Percentiles rank a stretch among this genome's conserved stretches.
phyloP scores from a whole-genome alignment of 1,139 yeast species.

The Pichia sp. region DNA sequence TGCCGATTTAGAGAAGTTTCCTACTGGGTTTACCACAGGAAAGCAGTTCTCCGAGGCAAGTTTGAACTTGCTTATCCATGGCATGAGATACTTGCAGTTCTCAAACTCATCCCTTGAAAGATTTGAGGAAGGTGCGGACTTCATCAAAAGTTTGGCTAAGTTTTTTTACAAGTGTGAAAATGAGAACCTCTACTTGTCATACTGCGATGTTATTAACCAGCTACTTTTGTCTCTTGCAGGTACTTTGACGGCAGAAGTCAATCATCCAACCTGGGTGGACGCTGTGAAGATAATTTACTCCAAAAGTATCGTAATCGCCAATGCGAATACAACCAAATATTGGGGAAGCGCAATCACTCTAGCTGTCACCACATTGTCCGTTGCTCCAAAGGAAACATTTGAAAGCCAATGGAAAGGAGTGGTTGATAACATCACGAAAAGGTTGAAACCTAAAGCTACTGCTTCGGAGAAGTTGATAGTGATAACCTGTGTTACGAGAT shows the following conservation, averaged over 20 bases:
- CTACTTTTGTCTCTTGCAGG: constrained; percentile 80
- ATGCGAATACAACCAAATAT: constrained; percentile 39
- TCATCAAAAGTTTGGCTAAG: constrained; percentile 75
- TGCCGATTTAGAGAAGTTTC: constrained; percentile 82
- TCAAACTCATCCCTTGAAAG: constrained; percentile 81
- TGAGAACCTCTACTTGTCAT: constrained; percentile 61
- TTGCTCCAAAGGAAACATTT: constrained; percentile 74
- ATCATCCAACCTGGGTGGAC: constrained; percentile 91
- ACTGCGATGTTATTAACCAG: constrained; percentile 75
- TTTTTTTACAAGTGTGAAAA: constrained; percentile 66
- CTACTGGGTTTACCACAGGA: constrained; percentile 32
- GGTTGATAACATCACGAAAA: constrained; percentile 43
- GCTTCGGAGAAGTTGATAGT: constrained; percentile 56
- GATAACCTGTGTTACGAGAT: constrained; percentile 60
- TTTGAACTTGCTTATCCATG: constrained; percentile 71
- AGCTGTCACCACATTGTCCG: constrained; percentile 69
- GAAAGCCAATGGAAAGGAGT: constrained; percentile 66
- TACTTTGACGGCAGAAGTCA: constrained; percentile 84
- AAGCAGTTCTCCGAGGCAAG: constrained; percentile 56
- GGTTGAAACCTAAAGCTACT: constrained; percentile 35
- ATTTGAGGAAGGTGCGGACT: constrained; percentile 87
- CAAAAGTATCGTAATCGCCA: constrained; percentile 39
- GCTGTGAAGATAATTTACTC: constrained; percentile 61
- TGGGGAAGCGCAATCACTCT: constrained; percentile 73
- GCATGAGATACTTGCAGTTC: constrained; percentile 79